Evolutionary conservation across 2,329 filamentous ascomycete species (phyloP), one percentile per base, ranked within the genome.

Genomic region (Annulohypoxylon truncatum): DNA sequence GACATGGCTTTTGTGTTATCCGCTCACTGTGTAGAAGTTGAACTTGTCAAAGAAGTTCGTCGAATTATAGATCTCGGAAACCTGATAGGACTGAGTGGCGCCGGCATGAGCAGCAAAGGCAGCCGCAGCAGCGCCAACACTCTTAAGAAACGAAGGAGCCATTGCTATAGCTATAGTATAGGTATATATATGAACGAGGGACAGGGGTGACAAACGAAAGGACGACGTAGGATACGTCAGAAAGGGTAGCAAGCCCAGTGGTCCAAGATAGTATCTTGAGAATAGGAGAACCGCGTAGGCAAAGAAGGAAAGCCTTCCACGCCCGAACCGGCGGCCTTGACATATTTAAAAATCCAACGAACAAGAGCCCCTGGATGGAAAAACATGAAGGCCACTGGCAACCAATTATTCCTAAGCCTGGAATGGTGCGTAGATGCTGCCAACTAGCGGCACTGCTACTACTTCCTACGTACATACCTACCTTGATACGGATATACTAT

Each of bases 11-110:
- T n/a, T 29, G 22, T 29, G 3, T 1, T 20, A 12, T 12, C 6
- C 2, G 46, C 75, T 54, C 73, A 81, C 79, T 68, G 73, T 74
- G 59, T 79, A 76, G 73, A 84, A 84, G 44, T 76, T 61, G 67
- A 83, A 85, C 74, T 84, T 82, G 71, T 80, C 76, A 42, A 84
- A 82, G 73, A 85, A 84, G 77, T 84, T 85, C 53, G 67, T 73
- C 20, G 74, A 64, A 47, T 81, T 77, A 69, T 82, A 84, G 0
- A 77, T 72, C 54, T 84, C 81, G 2, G 75, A 67, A 48, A 83
- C 71, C 50, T 76, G 72, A 63, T 82, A 81, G 47, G 77, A 77
- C 66, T 77, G 69, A 48, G 71, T 74, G 13, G 77, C 75, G 31
- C 75, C 71, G 29, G 75, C 77, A 26, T 74, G 67, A 51, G 75